Evolutionary conservation across 192 early-diverging fungal species (phyloP).

Genomic region (Obelidium mucronatum): DNA sequence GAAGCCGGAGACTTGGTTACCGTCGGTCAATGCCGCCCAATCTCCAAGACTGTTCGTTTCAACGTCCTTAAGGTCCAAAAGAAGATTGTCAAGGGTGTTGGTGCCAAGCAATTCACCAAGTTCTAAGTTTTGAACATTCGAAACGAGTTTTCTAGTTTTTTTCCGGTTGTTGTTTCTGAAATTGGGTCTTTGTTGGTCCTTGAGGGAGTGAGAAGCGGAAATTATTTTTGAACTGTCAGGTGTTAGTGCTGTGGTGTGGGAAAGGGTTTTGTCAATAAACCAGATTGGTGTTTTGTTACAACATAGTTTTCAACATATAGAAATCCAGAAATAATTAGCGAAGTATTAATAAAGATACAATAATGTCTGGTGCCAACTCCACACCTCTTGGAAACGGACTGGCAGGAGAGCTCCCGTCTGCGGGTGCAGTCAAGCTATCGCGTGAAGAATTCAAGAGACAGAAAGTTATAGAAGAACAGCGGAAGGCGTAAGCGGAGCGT

Average conservation of each 20-base stretch:
- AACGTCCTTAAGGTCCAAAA: constrained; percentile 98
- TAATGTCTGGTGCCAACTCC: constrained; percentile 23
- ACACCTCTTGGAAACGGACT: constrained; percentile 14
- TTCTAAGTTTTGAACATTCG: constrained; percentile 80
- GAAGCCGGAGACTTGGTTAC: constrained; percentile 90
- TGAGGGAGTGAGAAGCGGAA: not conserved
- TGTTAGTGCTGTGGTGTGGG: too few relatives aligned
- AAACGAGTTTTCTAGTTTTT: too few relatives aligned
- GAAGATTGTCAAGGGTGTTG: constrained; percentile 75
- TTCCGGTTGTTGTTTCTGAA: too few relatives aligned
- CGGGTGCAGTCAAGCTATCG: constrained; percentile 68
- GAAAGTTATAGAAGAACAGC: constrained; percentile 94
- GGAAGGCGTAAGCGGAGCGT: constrained; percentile 76
- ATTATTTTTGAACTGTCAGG: not conserved
- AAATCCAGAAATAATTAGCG: too few relatives aligned
- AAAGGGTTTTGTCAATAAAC: too few relatives aligned
- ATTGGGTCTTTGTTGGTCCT: not conserved
- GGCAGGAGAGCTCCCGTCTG: constrained; percentile 23
- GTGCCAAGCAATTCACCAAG: constrained; percentile 85
- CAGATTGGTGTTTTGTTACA: too few relatives aligned
- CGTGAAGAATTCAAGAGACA: constrained; percentile 95
- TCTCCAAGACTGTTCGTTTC: constrained; percentile 99
- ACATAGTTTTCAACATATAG: too few relatives aligned
- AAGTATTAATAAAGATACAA: too few relatives aligned
- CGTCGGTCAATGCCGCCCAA: constrained; percentile 98